Percentiles rank a stretch among this genome's conserved stretches.
phyloP scores from a whole-genome alignment of 805 yeast species.

The Yamadazyma paraphyllophila region DNA sequence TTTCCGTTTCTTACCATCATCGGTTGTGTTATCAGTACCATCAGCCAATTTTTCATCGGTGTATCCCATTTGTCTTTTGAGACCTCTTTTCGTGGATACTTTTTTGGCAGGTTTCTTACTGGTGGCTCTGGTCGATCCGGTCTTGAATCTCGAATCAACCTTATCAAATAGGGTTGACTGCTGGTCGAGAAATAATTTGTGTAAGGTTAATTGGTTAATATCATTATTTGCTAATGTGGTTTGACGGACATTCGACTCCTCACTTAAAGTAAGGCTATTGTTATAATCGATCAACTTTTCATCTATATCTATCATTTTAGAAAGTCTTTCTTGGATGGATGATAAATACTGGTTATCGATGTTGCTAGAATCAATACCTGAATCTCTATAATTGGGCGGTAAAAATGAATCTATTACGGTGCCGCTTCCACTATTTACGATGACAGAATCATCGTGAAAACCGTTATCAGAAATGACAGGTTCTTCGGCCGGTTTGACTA shows the following conservation, averaged over 20 bases:
- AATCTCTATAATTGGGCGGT: slow-evolving; percentile 1
- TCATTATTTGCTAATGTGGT: slow-evolving; percentile 3
- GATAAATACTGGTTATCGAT: slow-evolving; percentile 3
- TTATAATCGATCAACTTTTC: slow-evolving; percentile 8
- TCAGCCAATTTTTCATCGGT: neutral
- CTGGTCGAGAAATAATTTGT: slow-evolving; percentile 5
- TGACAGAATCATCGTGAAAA: neutral
- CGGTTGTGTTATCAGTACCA: neutral
- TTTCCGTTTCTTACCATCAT: slow-evolving; percentile 7
- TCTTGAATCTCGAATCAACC: neutral
- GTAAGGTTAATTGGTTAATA: slow-evolving; percentile 1
- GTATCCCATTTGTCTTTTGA: neutral
- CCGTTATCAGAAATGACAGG: neutral
- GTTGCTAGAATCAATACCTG: neutral
- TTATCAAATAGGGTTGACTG: neutral
- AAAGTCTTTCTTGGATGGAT: slow-evolving; percentile 13
- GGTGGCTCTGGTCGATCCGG: slow-evolving; percentile 2
- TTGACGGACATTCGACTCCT: slow-evolving; percentile 1
- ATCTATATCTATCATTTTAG: slow-evolving; percentile 14
- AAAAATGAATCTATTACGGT: neutral
- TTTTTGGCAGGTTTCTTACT: slow-evolving; percentile 1
- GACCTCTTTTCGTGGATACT: neutral
- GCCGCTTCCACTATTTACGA: neutral
- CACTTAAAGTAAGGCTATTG: slow-evolving; percentile 1
- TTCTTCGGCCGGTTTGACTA: neutral